Base-by-base conservation (phyloP, 164 flowering plant genomes). In the Sedum album region DNA sequence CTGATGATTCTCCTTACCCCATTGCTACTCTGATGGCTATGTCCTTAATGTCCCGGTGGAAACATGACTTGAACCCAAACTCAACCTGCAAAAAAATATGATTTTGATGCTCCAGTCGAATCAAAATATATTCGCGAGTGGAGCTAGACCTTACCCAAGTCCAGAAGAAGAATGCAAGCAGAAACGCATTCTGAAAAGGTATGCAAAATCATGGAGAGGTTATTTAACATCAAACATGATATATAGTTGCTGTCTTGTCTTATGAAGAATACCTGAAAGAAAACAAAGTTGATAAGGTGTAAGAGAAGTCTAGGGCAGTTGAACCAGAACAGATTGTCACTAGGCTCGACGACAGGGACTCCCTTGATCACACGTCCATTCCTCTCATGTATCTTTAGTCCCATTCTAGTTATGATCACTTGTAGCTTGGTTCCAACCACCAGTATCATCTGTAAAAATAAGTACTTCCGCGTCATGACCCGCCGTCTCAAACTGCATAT, bases 271-370 rank as follows among this genome's bases (percentile, higher is more conserved):
- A 91, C 95, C 96, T 87, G 94, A 70, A 93, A 93, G 68, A 93
- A 86, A 41, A 88, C 93, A 48, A 88, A 86, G 51, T 93, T 76
- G 74, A 93, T 90, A 71, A 93, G 89, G 42, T 67, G 82, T 67
- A 93, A 88, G 11, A 90, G 23, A 75, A 93, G 85, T 26, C 82
- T 76, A 9, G 98, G 98, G 20, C 86, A 80, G 49, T 78, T 82
- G 79, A 93, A 93, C 98, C 98, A 93, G 73, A 93, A 93, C 44
- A 82, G 89, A 55, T 87, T 76, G 69, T 93, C 93, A 0, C 86
- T 83, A 0, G 84, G 93, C 74, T 88, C 72, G 65, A 93, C 98
- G 7, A 84, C 79, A 0, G 88, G 95, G 0, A 75, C 79, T 0
- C 98, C 98, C 65, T 82, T 82, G 39, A 88, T 87, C 2, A 93